Base-by-base conservation (phyloP, 306 rosid species). In the Ziziphus jujuba region DNA sequence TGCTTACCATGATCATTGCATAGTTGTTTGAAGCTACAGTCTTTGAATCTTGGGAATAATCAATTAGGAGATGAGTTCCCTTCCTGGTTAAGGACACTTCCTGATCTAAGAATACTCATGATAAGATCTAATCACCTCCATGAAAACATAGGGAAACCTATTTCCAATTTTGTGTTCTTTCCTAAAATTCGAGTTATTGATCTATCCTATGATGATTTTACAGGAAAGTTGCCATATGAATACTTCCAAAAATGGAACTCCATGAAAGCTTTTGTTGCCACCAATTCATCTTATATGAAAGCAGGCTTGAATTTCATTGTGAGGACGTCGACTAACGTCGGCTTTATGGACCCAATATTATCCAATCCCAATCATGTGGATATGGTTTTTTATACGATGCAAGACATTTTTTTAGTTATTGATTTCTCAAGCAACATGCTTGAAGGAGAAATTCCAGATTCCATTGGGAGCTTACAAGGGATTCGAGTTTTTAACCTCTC, bases 391-490 rank as follows among this genome's bases (percentile, higher is more conserved):
- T 56, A 9, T 1, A 28, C 2, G 33, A 40, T 40, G 12, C 45
- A 40, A 10, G 45, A 40, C 9, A 12, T 40, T 10, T 40, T 40
- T 10, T 11, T 12, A 40, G 12, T 40, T 11, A 40, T 10, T 40
- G 45, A 55, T 58, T 52, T 58, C 45, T 70, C 66, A 2, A 58
- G 38, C 59, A 70, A 70, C 23, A 70, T 21, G 12, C 59, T 59
- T 48, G 66, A 45, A 45, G 74, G 74, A 7, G n/a, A 70, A 14
- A 70, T 59, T 19, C 59, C 74, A 14, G 36, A 59, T 4, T 7
- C 31, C 21, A 51, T 68, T 20, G 56, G 47, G 1, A 13, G 15
- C 0, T 5, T 68, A 45, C 9, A 68, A 21, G 72, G 45, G 2
- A 23, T 68, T 6, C 72, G 43, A 1, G 58, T 36, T 38, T 56